Percentiles rank a stretch among this genome's conserved stretches.
phyloP scores from a whole-genome alignment of 805 yeast species.

The Yarrowia keelungensis region DNA sequence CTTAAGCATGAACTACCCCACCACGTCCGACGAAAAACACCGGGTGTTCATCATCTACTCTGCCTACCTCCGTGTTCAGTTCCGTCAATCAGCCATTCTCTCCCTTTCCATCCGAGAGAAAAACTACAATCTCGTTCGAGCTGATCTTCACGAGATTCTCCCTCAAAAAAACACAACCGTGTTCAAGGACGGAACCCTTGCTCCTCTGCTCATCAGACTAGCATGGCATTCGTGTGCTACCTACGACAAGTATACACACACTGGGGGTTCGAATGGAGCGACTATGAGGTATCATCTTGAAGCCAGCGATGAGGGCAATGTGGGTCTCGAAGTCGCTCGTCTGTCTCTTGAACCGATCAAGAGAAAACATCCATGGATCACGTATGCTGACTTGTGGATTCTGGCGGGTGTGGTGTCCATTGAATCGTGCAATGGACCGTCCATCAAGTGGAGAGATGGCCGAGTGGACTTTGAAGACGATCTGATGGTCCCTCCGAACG shows the following conservation, averaged over 20 bases:
- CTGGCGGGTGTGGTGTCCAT: slow-evolving; percentile 69
- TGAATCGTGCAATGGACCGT: slow-evolving; percentile 70
- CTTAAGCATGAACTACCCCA: slow-evolving; percentile 35
- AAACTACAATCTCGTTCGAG: slow-evolving; percentile 21
- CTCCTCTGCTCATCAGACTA: slow-evolving; percentile 77
- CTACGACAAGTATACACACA: slow-evolving; percentile 61
- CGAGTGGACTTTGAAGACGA: slow-evolving; percentile 62
- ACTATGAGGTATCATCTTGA: slow-evolving; percentile 60
- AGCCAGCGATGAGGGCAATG: slow-evolving; percentile 55
- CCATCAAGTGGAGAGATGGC: slow-evolving; percentile 80
- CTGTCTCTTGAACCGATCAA: slow-evolving; percentile 62
- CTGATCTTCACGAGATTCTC: slow-evolving; percentile 6
- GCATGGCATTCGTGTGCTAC: slow-evolving; percentile 91
- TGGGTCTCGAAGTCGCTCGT: slow-evolving; percentile 61
- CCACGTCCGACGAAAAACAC: not conserved
- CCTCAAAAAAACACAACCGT: slow-evolving; percentile 49
- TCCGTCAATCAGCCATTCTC: slow-evolving; percentile 22
- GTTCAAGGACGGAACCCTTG: slow-evolving; percentile 68
- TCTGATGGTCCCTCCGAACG: slow-evolving; percentile 64
- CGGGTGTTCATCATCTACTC: slow-evolving; percentile 29
- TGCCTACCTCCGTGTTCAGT: slow-evolving; percentile 29
- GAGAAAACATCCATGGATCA: slow-evolving; percentile 63
- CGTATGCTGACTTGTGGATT: slow-evolving; percentile 75
- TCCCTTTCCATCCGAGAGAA: slow-evolving; percentile 17
- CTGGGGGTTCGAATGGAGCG: slow-evolving; percentile 63